Base-by-base conservation (phyloP, 2,329 filamentous ascomycete genomes). In the Monosporascus cannonballus region DNA sequence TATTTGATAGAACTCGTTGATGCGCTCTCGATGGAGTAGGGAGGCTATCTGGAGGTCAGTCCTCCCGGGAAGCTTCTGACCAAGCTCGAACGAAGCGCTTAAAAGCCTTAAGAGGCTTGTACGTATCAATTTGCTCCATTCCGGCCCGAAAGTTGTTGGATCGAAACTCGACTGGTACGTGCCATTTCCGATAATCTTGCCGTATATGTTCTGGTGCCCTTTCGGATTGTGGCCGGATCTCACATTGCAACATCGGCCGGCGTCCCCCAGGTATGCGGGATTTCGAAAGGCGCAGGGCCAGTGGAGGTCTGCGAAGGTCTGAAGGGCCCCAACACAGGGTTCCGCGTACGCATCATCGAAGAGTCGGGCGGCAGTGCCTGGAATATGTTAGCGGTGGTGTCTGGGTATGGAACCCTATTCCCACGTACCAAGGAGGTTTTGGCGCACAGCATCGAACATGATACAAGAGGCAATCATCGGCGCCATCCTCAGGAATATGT, bases 401-500 rank as follows among this genome's bases (percentile, higher is more conserved):
- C 11, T 17, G 17, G 46, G 20, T 14, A 27, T 47, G 24, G 9
- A 15, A 50, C 22, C 3, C 3, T 46, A 5, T 48, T 37, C 42
- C 17, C 5, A 17, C 42, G 7, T 48, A 64, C 64, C 65, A 20
- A 65, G 62, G 30, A 68, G 51, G 37, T 65, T 62, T 46, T 67
- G 66, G 17, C 65, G 61, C 8, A 67, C 65, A 6, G 66, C 64
- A 47, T 68, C 66, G 24, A 68, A 61, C 65, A 68, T 67, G 48
- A 68, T 62, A 38, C 65, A 68, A 0, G 63, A 66, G 17, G 65
- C 62, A 51, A 68, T 65, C 62, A 67, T 65, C 4, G 66, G 66
- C 1, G 60, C 66, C 45, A 68, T 65, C 9, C 54, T 56, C 25
- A 64, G 57, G 47, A 68, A 68, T 1, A 68, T 67, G 24, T 64